Evolutionary conservation across 257 asterid species (phyloP), one percentile per base, ranked within the genome.

Genomic region (Solanum paucissectum): DNA sequence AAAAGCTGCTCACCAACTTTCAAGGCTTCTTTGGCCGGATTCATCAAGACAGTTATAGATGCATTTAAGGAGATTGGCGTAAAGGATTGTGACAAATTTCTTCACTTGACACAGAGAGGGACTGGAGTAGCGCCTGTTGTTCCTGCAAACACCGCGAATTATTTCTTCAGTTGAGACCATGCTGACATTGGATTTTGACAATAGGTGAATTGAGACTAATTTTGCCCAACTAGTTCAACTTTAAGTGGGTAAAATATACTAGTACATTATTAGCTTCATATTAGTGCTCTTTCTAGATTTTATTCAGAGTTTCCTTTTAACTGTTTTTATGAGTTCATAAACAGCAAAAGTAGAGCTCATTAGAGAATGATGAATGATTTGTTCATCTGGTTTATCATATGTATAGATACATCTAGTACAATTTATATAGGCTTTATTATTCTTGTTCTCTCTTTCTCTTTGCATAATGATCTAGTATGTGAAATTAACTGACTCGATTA

Each of bases 1-100:
- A 92, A 90, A 88, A 93, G 95, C 90, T 94, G 98, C 89, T 97
- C 99, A 18, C 91, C 85, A 34, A 86, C 86, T 6, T 95, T 97
- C 79, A 93, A 88, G 92, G 14, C 52, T 60, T 71, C 73, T 7
- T 85, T 93, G 91, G 92, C 92, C 6, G 84, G 75, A 10, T 93
- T 77, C 92, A 89, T 95, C 62, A 88, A 89, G 85, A 79, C 77
- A 8, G 90, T 97, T 66, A 92, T 95, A 44, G 87, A 90, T 83
- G 68, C 93, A 33, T 93, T 97, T 71, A 75, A 88, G 20, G 90
- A 87, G 37, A 88, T 92, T 64, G 99, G 98, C 21, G 98, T 89
- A 2, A 89, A 90, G 69, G 98, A 95, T 86, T 95, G 97, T 21
- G 91, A 92, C 5, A 93, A 94, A 75, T 94, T 95, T 88, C 92